Evolutionary conservation across 2,329 filamentous ascomycete species (phyloP).

Genomic region (Chalara sp.): DNA sequence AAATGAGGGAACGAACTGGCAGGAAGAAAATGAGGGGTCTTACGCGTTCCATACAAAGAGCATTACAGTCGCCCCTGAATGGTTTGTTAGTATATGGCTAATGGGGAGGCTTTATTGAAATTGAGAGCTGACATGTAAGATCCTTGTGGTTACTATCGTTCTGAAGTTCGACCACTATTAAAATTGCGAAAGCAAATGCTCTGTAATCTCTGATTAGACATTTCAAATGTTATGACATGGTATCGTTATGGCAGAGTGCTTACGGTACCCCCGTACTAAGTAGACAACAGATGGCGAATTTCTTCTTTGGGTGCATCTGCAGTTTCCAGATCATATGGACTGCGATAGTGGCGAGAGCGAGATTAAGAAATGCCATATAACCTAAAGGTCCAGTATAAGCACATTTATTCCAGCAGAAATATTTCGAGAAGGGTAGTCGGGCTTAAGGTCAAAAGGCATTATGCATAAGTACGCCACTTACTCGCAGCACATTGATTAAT

Average conservation of each 20-base stretch:
- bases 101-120: no score
- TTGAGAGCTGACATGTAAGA: no score
- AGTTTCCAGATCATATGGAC: conserved; percentile 1
- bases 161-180: not conserved
- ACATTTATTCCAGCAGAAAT: no score
- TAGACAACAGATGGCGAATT: not conserved
- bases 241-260: not conserved
- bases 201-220: not conserved
- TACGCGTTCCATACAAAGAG: conserved; percentile 1
- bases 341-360: not conserved
- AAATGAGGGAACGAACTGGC: no score
- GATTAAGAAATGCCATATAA: conserved; percentile 1
- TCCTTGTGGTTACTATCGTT: no score
- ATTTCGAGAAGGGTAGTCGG: not conserved
- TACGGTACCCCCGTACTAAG: not conserved
- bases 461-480: not conserved
- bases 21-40: not conserved
- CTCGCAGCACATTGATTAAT: not conserved
- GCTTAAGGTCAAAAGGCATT: not conserved
- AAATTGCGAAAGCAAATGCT: not conserved
- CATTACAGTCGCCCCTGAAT: not conserved
- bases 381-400: not conserved
- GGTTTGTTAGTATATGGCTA: no score
- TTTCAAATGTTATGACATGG: not conserved
- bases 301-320: not conserved